Evolutionary conservation across 768 basidiomycete genomes (phyloP).

Genomic region (Obba rivulosa): DNA sequence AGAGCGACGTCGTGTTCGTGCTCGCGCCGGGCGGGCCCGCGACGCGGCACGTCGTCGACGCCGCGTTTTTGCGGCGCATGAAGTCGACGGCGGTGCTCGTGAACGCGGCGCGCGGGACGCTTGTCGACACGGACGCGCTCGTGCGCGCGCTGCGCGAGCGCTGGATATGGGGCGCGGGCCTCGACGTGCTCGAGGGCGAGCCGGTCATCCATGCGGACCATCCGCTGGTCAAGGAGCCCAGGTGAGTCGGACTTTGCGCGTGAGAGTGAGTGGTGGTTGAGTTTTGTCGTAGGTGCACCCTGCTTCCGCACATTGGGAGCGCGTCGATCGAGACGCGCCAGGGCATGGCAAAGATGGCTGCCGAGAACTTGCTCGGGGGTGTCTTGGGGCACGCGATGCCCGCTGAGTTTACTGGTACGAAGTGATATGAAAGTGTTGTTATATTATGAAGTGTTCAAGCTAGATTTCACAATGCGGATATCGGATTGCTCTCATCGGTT

Average conservation of each 20-base stretch:
- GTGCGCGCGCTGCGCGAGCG: slow-evolving; percentile 69
- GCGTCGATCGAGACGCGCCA: slow-evolving; percentile 81
- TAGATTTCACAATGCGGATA: not conserved
- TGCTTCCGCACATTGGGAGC: slow-evolving; percentile 89
- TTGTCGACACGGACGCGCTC: slow-evolving; percentile 89
- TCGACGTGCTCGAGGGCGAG: slow-evolving; percentile 95
- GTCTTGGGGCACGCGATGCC: slow-evolving; percentile 50
- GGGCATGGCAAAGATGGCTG: slow-evolving; percentile 77
- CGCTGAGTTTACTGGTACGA: slow-evolving; percentile 31
- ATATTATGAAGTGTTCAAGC: not conserved
- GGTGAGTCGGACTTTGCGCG: slow-evolving; percentile 35
- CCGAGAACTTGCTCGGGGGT: slow-evolving; percentile 60
- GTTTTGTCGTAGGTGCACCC: slow-evolving; percentile 49
- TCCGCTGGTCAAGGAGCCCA: slow-evolving; percentile 71
- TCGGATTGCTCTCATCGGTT: no score
- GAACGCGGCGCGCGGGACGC: slow-evolving; percentile 78
- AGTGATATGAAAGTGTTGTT: slow-evolving; percentile 6
- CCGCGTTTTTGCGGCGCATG: slow-evolving; percentile 74
- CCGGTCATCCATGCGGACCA: slow-evolving; percentile 71
- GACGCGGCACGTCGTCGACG: slow-evolving; percentile 72
- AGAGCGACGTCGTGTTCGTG: slow-evolving; percentile 83
- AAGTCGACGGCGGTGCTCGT: slow-evolving; percentile 79
- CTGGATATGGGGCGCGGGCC: slow-evolving; percentile 87
- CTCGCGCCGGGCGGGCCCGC: slow-evolving; percentile 69
- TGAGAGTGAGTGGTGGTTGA: not conserved